These are phyloP conservation scores for Tolypocladium album DNA, from an alignment of 2,329 filamentous ascomycete species.

Conservation along the genomic window DNA sequence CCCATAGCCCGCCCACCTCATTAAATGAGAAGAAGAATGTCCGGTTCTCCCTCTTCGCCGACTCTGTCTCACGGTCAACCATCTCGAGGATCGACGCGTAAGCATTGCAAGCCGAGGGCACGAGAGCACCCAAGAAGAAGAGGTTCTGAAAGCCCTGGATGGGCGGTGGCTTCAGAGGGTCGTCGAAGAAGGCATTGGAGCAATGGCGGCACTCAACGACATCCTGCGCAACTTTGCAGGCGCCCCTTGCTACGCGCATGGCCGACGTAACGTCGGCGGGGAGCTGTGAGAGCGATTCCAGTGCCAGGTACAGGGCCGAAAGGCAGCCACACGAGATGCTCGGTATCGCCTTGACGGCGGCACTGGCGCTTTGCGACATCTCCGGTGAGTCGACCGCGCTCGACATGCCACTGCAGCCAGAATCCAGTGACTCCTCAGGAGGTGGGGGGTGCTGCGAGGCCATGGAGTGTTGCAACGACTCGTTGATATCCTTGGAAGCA, in stretches of 20 bases:
- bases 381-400: conserved; percentile 7
- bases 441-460: conserved; percentile 9
- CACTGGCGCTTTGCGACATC: neutral
- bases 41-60: conserved; percentile 29
- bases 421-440: conserved; percentile 9
- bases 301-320: conserved; percentile 36
- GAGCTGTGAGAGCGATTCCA: conserved; percentile 37
- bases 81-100: conserved; percentile 44
- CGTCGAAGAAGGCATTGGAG: conserved; percentile 25
- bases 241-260: conserved; percentile 35
- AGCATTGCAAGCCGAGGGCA: conserved; percentile 46
- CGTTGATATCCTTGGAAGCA: conserved; percentile 18
- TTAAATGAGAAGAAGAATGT: conserved; percentile 33
- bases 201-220: conserved; percentile 41
- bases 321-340: conserved; percentile 34
- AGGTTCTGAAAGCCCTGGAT: conserved; percentile 45
- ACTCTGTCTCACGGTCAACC: conserved; percentile 39
- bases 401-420: conserved; percentile 12
- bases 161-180: conserved; percentile 22
- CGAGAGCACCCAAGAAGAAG: conserved; percentile 47
- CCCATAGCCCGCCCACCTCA: conserved; percentile 40
- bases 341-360: conserved; percentile 13
- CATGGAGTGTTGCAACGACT: conserved; percentile 15
- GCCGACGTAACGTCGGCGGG: conserved; percentile 33
- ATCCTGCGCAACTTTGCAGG: conserved; percentile 37